Evolutionary conservation across 225 moss, liverwort and hornwort species (phyloP).

Genomic region (Anthoceros angustus): DNA sequence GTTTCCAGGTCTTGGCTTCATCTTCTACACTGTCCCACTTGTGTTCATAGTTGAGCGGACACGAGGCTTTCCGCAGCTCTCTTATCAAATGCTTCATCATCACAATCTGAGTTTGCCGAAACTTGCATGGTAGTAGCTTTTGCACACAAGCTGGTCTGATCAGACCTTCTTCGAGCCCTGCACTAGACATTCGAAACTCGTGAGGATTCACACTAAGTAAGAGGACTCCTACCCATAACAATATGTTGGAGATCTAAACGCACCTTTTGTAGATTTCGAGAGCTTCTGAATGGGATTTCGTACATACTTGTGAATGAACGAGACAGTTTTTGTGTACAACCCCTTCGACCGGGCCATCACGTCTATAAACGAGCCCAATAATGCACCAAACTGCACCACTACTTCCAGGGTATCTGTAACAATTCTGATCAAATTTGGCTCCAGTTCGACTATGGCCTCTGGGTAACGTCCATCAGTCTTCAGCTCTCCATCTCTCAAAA

Average conservation of each 20-base stretch:
- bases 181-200: background rate
- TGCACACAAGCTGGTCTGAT: constrained; percentile 4
- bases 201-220: background rate
- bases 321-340: background rate
- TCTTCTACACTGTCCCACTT: background rate
- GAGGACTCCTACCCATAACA: background rate
- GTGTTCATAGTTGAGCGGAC: background rate
- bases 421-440: background rate
- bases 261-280: background rate
- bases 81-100: constrained; percentile 5
- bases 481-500: background rate
- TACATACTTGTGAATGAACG: constrained; percentile 1
- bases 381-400: constrained; percentile 1
- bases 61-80: background rate
- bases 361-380: background rate
- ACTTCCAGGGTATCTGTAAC: background rate
- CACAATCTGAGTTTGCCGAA: background rate
- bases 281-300: background rate
- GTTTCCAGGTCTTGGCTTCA: background rate
- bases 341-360: background rate
- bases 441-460: background rate
- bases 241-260: background rate
- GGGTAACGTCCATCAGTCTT: background rate
- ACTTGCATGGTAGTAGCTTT: background rate
- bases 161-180: constrained; percentile 1